Evolutionary conservation across 768 basidiomycete species (phyloP).

Genomic region (Gautieria morchelliformis): DNA sequence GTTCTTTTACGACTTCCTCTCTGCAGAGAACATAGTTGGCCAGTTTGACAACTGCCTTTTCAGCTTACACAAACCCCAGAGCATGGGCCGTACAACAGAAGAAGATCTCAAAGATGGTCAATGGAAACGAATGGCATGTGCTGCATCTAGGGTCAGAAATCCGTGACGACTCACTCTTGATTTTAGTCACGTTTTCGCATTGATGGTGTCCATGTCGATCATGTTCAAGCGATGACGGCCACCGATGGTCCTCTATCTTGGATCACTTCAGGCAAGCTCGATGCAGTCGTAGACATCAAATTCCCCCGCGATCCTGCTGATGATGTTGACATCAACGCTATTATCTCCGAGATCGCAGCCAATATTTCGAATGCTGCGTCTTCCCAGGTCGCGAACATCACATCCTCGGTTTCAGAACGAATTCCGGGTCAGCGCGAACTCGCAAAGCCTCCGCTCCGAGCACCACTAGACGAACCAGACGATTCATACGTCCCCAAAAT

Average conservation of each 20-base stretch:
- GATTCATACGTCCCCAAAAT: slow-evolving; percentile 32
- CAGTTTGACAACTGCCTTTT: slow-evolving; percentile 98
- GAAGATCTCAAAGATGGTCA: slow-evolving; percentile 75
- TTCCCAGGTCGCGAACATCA: slow-evolving; percentile 35
- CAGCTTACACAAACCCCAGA: slow-evolving; percentile 93
- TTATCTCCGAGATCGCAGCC: slow-evolving; percentile 5
- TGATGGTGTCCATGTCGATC: slow-evolving; percentile 94
- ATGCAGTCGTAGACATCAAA: slow-evolving; percentile 95
- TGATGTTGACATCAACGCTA: slow-evolving; percentile 57
- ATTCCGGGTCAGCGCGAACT: slow-evolving; percentile 85
- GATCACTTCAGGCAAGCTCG: slow-evolving; percentile 95
- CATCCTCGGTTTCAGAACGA: slow-evolving; percentile 38
- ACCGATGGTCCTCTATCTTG: slow-evolving; percentile 88
- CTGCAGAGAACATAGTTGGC: slow-evolving; percentile 92
- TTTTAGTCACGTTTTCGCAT: slow-evolving; percentile 86
- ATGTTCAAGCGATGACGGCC: slow-evolving; percentile 76
- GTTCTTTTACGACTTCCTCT: slow-evolving; percentile 90
- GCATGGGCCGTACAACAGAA: slow-evolving; percentile 83
- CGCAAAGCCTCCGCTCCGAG: slow-evolving; percentile 75
- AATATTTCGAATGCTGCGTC: slow-evolving; percentile 17
- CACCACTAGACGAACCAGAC: slow-evolving; percentile 41
- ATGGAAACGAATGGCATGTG: slow-evolving; percentile 79
- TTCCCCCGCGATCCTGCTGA: slow-evolving; percentile 78
- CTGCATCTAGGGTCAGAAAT: neutral
- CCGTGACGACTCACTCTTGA: slow-evolving; percentile 7